phyloP scores from a whole-genome alignment of 148 eudicot genomes.

The Fagopyrum esculentum region DNA sequence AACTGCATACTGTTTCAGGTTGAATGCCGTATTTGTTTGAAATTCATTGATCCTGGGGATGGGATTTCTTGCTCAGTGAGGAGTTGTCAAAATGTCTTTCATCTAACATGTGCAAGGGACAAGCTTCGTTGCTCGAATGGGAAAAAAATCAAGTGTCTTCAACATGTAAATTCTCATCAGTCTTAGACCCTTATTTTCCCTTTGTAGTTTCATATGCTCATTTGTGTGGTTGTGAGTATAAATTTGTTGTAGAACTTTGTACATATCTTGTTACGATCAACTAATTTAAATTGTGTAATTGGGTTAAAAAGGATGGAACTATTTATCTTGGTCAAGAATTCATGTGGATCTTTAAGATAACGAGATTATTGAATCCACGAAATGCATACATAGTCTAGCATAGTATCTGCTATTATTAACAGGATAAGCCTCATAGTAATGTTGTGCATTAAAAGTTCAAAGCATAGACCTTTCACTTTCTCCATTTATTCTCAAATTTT shows the following conservation, averaged over 20 bases:
- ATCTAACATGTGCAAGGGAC: slow-evolving; percentile 53
- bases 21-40: slow-evolving; percentile 57
- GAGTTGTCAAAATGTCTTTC: slow-evolving; percentile 51
- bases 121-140: slow-evolving; percentile 22
- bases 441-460: neutral
- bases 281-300: neutral
- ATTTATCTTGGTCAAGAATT: neutral
- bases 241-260: neutral
- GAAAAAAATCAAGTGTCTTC: slow-evolving; percentile 73
- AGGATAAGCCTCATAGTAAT: neutral
- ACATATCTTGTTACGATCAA: neutral
- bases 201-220: neutral
- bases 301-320: neutral
- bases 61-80: slow-evolving; percentile 57
- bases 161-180: slow-evolving; percentile 48
- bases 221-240: neutral
- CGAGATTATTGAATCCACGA: neutral
- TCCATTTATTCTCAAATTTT: too few relatives aligned
- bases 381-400: neutral
- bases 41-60: slow-evolving; percentile 44
- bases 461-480: neutral
- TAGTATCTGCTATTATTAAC: neutral
- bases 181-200: neutral
- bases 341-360: neutral
- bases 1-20: slow-evolving; percentile 29